Percentiles rank a stretch among this genome's conserved stretches.
Conservation (phyloP, 2,329 filamentous ascomycete species). For the Alternaria ventricosa region DNA sequence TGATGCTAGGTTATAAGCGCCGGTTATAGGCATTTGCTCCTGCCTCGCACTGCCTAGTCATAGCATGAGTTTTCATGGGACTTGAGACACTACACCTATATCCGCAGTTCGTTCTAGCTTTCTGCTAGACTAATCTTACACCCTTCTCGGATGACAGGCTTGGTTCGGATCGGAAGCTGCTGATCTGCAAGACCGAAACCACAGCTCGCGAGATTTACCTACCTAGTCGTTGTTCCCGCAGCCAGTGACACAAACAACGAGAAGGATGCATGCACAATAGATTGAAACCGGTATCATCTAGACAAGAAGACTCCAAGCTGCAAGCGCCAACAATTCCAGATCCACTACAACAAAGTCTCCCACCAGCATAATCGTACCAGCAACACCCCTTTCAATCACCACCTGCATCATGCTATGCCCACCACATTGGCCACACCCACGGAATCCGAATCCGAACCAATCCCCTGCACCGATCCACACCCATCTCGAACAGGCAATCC, state of each 20-base stretch:
- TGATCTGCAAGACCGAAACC: neutral
- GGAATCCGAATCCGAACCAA: neutral
- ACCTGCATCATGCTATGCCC: neutral
- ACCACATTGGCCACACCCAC: neutral
- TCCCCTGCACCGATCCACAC: neutral
- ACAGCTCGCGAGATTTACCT: neutral
- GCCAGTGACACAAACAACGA: neutral
- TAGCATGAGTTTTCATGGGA: neutral
- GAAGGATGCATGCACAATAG: neutral
- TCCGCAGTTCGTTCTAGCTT: neutral
- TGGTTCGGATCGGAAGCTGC: neutral
- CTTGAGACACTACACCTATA: neutral
- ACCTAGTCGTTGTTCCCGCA: neutral
- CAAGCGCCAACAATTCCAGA: neutral
- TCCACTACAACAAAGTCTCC: neutral
- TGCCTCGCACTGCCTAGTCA: neutral
- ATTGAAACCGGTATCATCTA: neutral
- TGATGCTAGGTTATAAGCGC: neutral
- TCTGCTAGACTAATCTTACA: neutral
- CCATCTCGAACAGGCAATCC: neutral
- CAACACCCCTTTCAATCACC: neutral
- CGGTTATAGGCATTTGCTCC: neutral
- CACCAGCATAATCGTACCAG: neutral
- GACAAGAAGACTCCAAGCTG: neutral
- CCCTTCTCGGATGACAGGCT: neutral